phyloP scores from a whole-genome alignment of 768 basidiomycete species.

The Phanerodontia chrysosporium region DNA sequence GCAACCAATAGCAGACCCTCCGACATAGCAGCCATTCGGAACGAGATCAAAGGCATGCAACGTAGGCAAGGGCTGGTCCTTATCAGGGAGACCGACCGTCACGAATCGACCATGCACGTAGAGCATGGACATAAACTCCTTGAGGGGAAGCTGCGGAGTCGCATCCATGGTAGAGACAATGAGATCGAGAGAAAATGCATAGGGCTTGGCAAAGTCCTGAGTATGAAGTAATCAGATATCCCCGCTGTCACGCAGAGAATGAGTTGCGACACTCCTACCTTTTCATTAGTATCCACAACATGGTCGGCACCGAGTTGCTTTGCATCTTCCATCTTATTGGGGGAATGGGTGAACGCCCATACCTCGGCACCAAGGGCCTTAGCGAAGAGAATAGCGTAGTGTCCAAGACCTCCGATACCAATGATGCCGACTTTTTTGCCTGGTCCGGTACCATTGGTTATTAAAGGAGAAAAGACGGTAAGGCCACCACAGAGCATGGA shows the following conservation, averaged over 20 bases:
- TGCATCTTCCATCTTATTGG: conserved; percentile 51
- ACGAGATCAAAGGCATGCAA: conserved; percentile 28
- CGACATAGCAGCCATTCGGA: conserved; percentile 16
- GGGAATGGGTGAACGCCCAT: conserved; percentile 53
- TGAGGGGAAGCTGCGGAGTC: conserved; percentile 20
- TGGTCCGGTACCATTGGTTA: conserved; percentile 48
- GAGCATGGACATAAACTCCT: conserved; percentile 38
- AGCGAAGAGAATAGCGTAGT: conserved; percentile 38
- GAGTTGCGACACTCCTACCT: too few relatives aligned
- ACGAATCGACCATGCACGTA: conserved; percentile 51
- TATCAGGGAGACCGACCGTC: conserved; percentile 53
- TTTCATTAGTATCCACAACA: conserved; percentile 44
- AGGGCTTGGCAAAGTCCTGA: conserved; percentile 34
- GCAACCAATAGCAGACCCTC: conserved; percentile 44
- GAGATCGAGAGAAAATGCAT: conserved; percentile 40
- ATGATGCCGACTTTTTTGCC: conserved; percentile 64
- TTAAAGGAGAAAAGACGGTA: conserved; percentile 58
- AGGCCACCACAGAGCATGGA: conserved; percentile 64
- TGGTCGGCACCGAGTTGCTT: conserved; percentile 52
- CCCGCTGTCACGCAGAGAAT: too few relatives aligned
- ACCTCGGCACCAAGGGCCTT: conserved; percentile 55
- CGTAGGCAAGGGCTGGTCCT: conserved; percentile 31
- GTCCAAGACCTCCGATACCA: conserved; percentile 59
- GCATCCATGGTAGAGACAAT: conserved; percentile 35
- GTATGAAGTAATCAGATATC: too few relatives aligned